Base-by-base conservation (phyloP, 176 grass and related monocot genomes). In the Panicum miliaceum region DNA sequence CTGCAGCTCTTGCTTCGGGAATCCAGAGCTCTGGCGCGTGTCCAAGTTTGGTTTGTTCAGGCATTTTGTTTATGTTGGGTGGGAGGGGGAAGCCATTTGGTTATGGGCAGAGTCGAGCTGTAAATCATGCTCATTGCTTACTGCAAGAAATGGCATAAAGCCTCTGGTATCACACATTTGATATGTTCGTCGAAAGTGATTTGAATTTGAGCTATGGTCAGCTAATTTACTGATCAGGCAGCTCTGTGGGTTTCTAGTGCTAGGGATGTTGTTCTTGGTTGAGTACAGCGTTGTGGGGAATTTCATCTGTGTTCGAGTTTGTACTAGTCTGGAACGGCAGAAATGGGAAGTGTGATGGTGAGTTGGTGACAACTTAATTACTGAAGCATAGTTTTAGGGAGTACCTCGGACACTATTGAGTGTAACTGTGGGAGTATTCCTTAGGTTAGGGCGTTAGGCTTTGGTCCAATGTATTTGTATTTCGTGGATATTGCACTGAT, bases 91-190 rank as follows among this genome's bases (percentile, higher is more conserved):
- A 26, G 57, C n/a, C 29, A 40, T n/a, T 68, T 22, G 65, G 64
- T 40, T 68, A 22, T 68, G 35, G 36, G 10, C 20, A 69, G 20
- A 69, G 1, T 67, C 3, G 19, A 67, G 32, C 35, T 20, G 35
- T 67, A 23, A 63, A 68, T 42, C 37, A 40, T 68, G 65, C 36
- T 34, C 19, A 65, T 40, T 68, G 65, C 37, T 58, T 58, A 67
- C 29, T 32, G 29, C 1, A 40, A 40, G 20, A 42, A 4, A 42
- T 42, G 53, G 36, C 12, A 3, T 76, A 14, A 26, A 61, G 7
- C 22, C n/a, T 27, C 4, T 41, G 36, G n/a, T 68, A 68, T 68
- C 36, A n/a, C 37, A 23, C 37, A 41, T 5, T 68, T n/a, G 36
- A 19, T 41, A 9, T 68, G 37, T 42, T 42, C 3, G 8, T 38